Conservation (phyloP, 768 basidiomycete genomes). For the Lactarius hengduanensis region DNA sequence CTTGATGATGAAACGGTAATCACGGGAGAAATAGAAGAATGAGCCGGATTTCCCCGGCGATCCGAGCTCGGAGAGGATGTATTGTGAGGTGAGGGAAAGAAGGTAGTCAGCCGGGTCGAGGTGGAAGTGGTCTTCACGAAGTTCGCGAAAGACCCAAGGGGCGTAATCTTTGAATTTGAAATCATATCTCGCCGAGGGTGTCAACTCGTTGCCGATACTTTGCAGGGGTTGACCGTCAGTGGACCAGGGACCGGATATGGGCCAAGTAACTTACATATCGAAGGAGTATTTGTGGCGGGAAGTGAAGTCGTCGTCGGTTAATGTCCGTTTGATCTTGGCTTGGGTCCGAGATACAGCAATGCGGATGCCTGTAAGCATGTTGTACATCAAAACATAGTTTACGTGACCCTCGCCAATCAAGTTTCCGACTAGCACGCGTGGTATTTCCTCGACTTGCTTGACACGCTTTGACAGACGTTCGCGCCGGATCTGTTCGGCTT, state of each 20-base stretch:
- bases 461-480: constrained; percentile 74
- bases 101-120: constrained; percentile 98
- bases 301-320: constrained; percentile 83
- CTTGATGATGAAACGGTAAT: constrained; percentile 99
- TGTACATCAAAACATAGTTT: constrained; percentile 99
- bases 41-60: constrained; percentile 98
- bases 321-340: constrained; percentile 85
- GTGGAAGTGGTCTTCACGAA: constrained; percentile 92
- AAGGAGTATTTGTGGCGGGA: constrained; percentile 95
- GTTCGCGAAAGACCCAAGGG: constrained; percentile 94
- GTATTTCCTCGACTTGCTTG: constrained; percentile 51
- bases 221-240: constrained; percentile 8
- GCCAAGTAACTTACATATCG: constrained; percentile 70
- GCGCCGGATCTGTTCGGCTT: constrained; percentile 81
- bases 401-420: constrained; percentile 97
- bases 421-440: constrained; percentile 71
- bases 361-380: constrained; percentile 98
- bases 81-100: constrained; percentile 93
- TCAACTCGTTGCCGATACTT: constrained; percentile 95
- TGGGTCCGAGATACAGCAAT: constrained; percentile 96
- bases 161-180: constrained; percentile 99
- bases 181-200: constrained; percentile 96
- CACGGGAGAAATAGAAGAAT: constrained; percentile 98
- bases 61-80: constrained; percentile 96
- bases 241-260: constrained; percentile 22